Evolutionary conservation across 306 rosid genomes (phyloP).

Genomic region (Fragaria ananassa): DNA sequence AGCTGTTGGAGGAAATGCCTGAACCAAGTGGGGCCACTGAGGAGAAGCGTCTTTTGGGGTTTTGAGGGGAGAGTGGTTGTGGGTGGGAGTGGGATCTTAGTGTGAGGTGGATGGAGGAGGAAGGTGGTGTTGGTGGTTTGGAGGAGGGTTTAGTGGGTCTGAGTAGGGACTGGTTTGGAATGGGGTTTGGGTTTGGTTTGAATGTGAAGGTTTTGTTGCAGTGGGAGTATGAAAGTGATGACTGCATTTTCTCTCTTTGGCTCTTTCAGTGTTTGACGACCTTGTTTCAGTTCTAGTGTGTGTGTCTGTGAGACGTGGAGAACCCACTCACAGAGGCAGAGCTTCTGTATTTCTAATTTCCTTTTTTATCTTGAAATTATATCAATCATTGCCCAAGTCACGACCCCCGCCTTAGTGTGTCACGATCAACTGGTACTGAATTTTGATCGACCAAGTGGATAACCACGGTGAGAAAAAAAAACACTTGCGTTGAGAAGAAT

Average conservation of each 20-base stretch:
- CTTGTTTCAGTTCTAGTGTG: too few relatives aligned
- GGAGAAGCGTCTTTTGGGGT: not conserved
- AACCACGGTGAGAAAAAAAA: too few relatives aligned
- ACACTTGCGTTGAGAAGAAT: too few relatives aligned
- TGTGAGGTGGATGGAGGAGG: constrained; percentile 2
- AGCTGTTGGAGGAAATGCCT: constrained; percentile 54
- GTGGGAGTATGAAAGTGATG: constrained; percentile 32
- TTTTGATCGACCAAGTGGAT: too few relatives aligned
- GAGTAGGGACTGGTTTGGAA: constrained; percentile 3
- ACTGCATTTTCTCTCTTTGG: constrained; percentile 32
- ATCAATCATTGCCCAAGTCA: too few relatives aligned
- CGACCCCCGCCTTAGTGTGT: too few relatives aligned
- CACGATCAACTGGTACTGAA: too few relatives aligned
- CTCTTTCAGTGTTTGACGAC: not conserved
- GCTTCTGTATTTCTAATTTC: too few relatives aligned
- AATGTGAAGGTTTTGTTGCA: constrained; percentile 22
- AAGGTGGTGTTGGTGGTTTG: not conserved
- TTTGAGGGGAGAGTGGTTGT: constrained; percentile 3
- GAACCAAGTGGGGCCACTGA: constrained; percentile 37
- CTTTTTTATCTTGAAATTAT: too few relatives aligned
- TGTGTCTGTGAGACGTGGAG: too few relatives aligned
- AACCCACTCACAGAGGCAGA: too few relatives aligned
- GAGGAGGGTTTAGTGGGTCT: constrained; percentile 11
- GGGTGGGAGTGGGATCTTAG: constrained; percentile 14
- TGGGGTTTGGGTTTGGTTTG: constrained; percentile 16